Evolutionary conservation across 371 early-diverging fungal genomes (phyloP), one percentile per base, ranked within the genome.

Genomic region (Catenaria anguillulae): DNA sequence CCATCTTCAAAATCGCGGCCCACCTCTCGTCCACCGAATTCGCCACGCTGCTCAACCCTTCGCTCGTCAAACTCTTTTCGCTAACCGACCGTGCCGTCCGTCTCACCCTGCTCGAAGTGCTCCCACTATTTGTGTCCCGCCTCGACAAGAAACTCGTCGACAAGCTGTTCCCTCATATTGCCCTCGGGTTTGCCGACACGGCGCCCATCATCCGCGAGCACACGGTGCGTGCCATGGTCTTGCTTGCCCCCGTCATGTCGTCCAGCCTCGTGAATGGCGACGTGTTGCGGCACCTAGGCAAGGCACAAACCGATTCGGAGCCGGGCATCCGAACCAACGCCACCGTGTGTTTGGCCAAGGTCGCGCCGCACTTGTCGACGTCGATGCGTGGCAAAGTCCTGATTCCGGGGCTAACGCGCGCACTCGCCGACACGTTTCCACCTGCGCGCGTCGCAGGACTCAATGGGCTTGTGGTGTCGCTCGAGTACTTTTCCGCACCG

Each of bases 251-350:
- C 33, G 68, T 86, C 76, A 71, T 92, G 17, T 77, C 75, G 33
- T 84, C 87, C 26, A 76, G 82, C 42, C 77, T 82, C 29, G 80
- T 92, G 64, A 93, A 95, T 66, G 83, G 86, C 63, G 93, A 93
- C 56, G 69, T 95, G 1, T 61, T 95, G 35, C 75, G 86, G 56
- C 84, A 88, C 62, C 71, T 97, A 5, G 90, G 88, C 33, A 90
- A 90, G 60, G 72, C 90, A 6, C 89, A 92, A 56, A 81, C 82
- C 59, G 97, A 97, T 71, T 80, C 84, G 33, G 92, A 94, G 64
- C 93, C 97, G 0, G 94, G 94, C 1, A 95, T 97, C 66, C 78
- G 97, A 40, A 90, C 97, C 63, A 96, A 96, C 65, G 85, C 93
- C 19, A 85, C 89, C 13, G 88, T 96, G 46, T 93, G 93, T 66